Base-by-base conservation (phyloP, 2,329 filamentous ascomycete genomes). In the Ceratocystis ficicola region DNA sequence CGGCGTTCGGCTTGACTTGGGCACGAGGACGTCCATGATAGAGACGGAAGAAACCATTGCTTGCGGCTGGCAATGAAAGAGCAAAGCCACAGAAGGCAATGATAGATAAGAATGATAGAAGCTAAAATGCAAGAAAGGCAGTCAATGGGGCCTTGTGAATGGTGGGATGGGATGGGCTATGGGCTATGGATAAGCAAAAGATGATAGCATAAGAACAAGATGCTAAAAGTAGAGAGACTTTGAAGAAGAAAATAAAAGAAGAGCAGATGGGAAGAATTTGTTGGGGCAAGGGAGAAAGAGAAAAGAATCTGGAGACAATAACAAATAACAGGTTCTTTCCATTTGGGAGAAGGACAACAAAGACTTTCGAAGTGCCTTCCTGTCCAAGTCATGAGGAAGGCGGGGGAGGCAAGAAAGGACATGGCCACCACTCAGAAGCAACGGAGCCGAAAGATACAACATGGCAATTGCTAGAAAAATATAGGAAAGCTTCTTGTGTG, bases 1-100 rank as follows among this genome's bases (percentile, higher is more conserved):
- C 20, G 66, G 63, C n/a, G 60, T 50, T 30, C 63, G 65, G 44
- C 55, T 64, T 20, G 36, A 30, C 62, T 67, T 64, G 52, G 50
- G 62, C 41, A 62, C 65, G n/a, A 55, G 28, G 8, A 64, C 17
- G 10, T 60, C 55, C 62, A 67, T 67, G 55, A 61, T 62, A 22
- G 41, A 64, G 44, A 64, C 28, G 59, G 50, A 46, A 20, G 44
- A 32, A 44, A 20, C 60, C 48, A 62, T 62, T 44, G 44, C 36
- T 30, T 36, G 57, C 59, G 25, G 22, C 52, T 30, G 36, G 61
- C 61, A 30, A 60, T 48, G 46, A 28, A 63, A 46, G 17, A 55
- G 41, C 36, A 41, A 41, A 41, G 36, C 36, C 36, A 41, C 36
- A 15, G 36, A 41, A 15, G 36, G 12, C 36, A 41, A 41, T 12